These are phyloP conservation scores for Aureobasidium sp. DNA, from an alignment of 2,329 filamentous ascomycete genomes.

Conservation along the genomic window DNA sequence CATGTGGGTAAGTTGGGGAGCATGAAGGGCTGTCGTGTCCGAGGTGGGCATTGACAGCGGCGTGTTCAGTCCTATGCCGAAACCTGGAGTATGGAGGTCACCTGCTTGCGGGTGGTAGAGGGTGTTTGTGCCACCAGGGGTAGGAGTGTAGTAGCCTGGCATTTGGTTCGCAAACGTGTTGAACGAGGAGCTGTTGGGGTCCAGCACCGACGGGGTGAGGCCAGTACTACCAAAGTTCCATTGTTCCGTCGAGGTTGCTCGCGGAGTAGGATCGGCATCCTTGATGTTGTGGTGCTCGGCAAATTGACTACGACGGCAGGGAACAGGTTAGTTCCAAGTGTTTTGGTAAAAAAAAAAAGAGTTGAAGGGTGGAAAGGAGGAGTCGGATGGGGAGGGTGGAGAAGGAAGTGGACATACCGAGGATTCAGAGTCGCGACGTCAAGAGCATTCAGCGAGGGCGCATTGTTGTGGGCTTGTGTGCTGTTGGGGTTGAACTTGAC, in stretches of 20 bases:
- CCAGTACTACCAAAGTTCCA: constrained; percentile 52
- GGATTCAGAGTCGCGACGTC: constrained; percentile 36
- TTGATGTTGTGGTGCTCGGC: constrained; percentile 50
- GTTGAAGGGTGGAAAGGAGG: not conserved
- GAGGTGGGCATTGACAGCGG: constrained; percentile 76
- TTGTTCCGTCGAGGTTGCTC: constrained; percentile 63
- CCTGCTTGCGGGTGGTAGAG: constrained; percentile 69
- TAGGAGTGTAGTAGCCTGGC: constrained; percentile 81
- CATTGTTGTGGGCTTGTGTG: constrained; percentile 31
- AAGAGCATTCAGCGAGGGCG: constrained; percentile 38
- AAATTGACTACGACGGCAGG: constrained; percentile 32
- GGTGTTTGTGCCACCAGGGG: constrained; percentile 71
- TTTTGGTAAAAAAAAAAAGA: not conserved
- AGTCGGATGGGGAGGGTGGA: not conserved
- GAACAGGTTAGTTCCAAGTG: not conserved
- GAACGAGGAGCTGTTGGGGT: constrained; percentile 78
- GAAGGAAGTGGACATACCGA: constrained; percentile 32
- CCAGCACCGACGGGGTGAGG: constrained; percentile 82
- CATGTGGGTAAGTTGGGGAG: constrained; percentile 54
- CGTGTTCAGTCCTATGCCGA: constrained; percentile 64
- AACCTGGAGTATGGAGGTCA: constrained; percentile 76
- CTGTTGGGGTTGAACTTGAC: constrained; percentile 33
- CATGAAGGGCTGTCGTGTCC: constrained; percentile 53
- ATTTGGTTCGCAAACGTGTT: constrained; percentile 70
- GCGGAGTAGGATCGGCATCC: constrained; percentile 76